Evolutionary conservation across 1,284 basidiomycete species (phyloP), one percentile per base, ranked within the genome.

Genomic region (Coniophora puteana): DNA sequence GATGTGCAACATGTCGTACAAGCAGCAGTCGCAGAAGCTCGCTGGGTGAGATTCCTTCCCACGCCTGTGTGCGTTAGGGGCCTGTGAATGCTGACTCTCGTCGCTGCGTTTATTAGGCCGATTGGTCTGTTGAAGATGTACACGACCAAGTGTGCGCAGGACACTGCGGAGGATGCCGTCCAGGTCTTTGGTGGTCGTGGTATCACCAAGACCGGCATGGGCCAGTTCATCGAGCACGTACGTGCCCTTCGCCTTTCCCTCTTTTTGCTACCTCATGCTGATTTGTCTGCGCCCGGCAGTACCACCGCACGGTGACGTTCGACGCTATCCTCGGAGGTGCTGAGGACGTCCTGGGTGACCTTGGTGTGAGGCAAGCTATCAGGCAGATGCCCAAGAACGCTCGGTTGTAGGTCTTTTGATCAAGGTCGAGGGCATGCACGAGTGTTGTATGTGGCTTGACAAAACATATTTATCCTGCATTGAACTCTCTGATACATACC

Each of bases 1-100:
- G 65, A 95, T 95, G 93, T 82, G 77, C 59, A 83, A 93, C 53
- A 93, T 93, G 89, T 68, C 70, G 18, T 80, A 79, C 52, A 76
- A 74, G 49, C 66, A 80, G 45, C 78, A 80, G 61, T 69, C 77
- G 20, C 56, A 63, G 16, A 73, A 76, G 40, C 68, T 85, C 25
- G 83, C 81, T 17, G 82, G 81, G 79, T 82, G 56, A 33, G 67
- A 5, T 29, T 24, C n/a, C 34, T 14, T 33, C 30, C 17, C 25
- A 14, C 1, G 30, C 30, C 24, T 29, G 14, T 30, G 27, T 1
- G 10, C 5, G 12, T 8, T 16, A 3, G 20, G 30, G 3, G 25
- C 24, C 24, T 24, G 13, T 27, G 35, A 29, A 21, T 30, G 36
- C 21, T 42, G 34, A 45, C 40, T 41, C 14, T 44, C 38, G 17